Base-by-base conservation (phyloP, 1,284 basidiomycete genomes). In the Pseudozyma tsukubaensis region DNA sequence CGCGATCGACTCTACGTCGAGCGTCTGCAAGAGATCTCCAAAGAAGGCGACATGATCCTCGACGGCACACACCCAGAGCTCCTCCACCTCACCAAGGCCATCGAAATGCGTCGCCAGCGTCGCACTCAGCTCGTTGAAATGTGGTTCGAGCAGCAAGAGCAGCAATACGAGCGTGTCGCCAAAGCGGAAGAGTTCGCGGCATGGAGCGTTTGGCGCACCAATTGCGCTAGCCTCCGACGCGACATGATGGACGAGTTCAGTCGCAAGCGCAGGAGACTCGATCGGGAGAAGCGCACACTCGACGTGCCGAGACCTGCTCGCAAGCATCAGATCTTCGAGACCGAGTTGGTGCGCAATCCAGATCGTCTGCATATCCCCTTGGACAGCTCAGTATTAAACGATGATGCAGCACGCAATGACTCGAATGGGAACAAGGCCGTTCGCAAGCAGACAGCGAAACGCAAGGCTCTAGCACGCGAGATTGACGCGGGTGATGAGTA, bases 201-300 rank as follows among this genome's bases (percentile, higher is more conserved):
- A 16, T 89, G 89, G 70, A 90, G 91, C 76, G 88, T 90, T 47
- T 87, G 88, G 52, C 90, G 89, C 4, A 74, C 73, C 3, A 70
- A 63, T 53, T 76, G 65, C 29, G 66, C 70, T 4, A 49, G 51
- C 49, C 85, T 94, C n/a, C 91, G 94, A 73, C 90, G 88, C 0
- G 89, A 90, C 16, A 91, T 94, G 90, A 90, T 94, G 55, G 89
- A 92, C 0, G 92, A 94, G 73, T 89, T 90, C 14, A 93, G 92
- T 75, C 87, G 92, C 65, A 94, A 94, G 83, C 88, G 92, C 53
- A 87, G 94, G 42, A 88, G 88, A 55, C 84, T 95, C 32, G 93
- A 95, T 81, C 88, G 93, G 60, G 93, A 94, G 62, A 89, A 92
- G 72, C 88, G 92, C 58, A 87, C 88, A 0, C 74, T 90, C 3